Base-by-base conservation (phyloP, 257 asterid genomes). In the Solanum dulcamara region DNA sequence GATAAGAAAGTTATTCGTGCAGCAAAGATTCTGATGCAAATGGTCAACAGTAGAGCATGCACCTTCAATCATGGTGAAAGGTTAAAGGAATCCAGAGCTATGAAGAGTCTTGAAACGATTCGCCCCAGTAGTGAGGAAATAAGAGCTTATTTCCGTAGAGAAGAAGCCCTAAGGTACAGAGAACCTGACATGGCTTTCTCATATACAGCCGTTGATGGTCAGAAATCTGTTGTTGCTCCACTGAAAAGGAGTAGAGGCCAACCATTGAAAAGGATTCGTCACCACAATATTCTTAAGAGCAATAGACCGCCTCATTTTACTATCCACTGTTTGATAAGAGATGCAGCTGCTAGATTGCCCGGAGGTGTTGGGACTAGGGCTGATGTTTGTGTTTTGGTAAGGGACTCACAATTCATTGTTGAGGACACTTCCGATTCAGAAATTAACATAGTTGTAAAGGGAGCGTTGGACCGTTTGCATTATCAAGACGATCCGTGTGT, bases 281-380 rank as follows among this genome's bases (percentile, higher is more conserved):
- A 96, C 83, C 98, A 96, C 88, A 92, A 95, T 85, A 94, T 96
- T 97, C 91, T 96, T 44, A 96, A 96, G 84, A 92, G 94, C 3
- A 94, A 96, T 75, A 89, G 98, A 18, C 99, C 98, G 4, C 97
- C 98, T 1, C 97, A 95, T 85, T 98, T 95, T 28, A 96, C 98
- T 7, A 92, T 95, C 87, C 87, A 95, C 94, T 95, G 98, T 88
- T 96, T 93, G 32, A 98, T 95, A 77, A 92, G 99, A 88, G 98
- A 95, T 88, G 99, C 99, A 4, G 96, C 99, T 30, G 92, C 99
- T n/a, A 89, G 99, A 88, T 91, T 95, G 91, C 98, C 98, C 9
- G 98, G 97, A 85, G 93, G 94, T 88, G 93, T 95, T 85, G 98
- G 98, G 85, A 96, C 97, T 17, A 86, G 99, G 70, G 98, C 98